phyloP scores from a whole-genome alignment of 164 flowering plant genomes.

The Brasenia schreberi region DNA sequence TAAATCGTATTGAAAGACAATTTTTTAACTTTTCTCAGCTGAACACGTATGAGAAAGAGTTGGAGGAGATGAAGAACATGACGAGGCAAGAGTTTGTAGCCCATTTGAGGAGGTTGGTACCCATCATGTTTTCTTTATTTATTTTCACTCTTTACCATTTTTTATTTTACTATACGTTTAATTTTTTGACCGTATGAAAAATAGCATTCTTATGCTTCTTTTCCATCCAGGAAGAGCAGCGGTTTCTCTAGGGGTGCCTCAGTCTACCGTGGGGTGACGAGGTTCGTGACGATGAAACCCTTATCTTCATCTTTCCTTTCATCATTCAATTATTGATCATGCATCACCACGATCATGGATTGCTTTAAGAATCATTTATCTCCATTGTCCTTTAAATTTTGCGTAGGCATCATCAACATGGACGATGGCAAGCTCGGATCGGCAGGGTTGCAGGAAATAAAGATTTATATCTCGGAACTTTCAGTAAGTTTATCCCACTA shows the following conservation, averaged over 20 bases:
- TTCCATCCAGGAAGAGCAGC: conserved; percentile 71
- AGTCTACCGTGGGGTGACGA: conserved; percentile 85
- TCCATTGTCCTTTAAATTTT: not conserved
- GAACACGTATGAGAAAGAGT: conserved; percentile 58
- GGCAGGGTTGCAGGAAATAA: conserved; percentile 97
- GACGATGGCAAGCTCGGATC: conserved; percentile 90
- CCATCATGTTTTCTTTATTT: not conserved
- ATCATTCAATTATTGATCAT: not conserved
- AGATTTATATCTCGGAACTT: conserved; percentile 91
- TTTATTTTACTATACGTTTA: not conserved
- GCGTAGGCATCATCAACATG: conserved; percentile 82
- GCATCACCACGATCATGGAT: not conserved
- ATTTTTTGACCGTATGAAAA: not conserved
- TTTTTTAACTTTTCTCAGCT: conserved; percentile 21
- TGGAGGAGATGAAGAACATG: conserved; percentile 87
- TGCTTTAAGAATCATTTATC: not conserved
- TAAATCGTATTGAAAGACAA: not conserved
- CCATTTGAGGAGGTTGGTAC: conserved; percentile 57
- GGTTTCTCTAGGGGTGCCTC: conserved; percentile 96
- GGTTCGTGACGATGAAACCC: conserved; percentile 27
- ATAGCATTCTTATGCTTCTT: not conserved
- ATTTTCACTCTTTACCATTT: not conserved
- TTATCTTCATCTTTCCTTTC: not conserved
- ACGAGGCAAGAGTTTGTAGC: conserved; percentile 86
- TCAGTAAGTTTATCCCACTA: conserved; percentile 36